phyloP scores from a whole-genome alignment of 2,329 filamentous ascomycete genomes.

The Penicillium sp. region DNA sequence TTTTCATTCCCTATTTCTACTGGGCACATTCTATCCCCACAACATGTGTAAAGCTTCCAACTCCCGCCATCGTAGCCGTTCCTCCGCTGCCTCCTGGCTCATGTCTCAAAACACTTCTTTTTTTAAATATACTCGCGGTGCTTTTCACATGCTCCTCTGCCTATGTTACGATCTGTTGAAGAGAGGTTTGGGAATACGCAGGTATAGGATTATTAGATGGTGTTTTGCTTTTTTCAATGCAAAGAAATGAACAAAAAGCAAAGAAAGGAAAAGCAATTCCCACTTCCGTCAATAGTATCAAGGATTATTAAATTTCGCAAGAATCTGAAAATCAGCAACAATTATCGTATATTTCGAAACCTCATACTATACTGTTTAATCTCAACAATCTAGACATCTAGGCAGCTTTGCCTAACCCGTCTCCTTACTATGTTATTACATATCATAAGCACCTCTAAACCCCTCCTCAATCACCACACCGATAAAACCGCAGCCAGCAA shows the following conservation, averaged over 20 bases:
- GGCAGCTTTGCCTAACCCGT: not conserved
- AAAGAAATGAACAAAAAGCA: no score
- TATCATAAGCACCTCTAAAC: conserved; percentile 12
- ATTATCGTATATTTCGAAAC: no score
- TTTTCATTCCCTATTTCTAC: not conserved
- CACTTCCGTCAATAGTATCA: no score
- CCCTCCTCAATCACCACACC: conserved; percentile 50
- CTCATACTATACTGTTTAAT: no score
- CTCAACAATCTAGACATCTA: not conserved
- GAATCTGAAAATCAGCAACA: not conserved
- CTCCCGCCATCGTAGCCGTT: not conserved
- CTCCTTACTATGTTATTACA: not conserved
- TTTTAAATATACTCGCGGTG: not conserved
- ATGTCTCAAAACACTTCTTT: not conserved
- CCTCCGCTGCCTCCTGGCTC: not conserved
- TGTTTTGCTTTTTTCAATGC: not conserved
- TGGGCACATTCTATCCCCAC: not conserved
- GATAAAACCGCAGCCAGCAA: conserved; percentile 51
- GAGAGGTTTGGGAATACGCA: not conserved
- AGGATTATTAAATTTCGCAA: no score
- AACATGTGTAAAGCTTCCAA: not conserved
- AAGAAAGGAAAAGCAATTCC: no score
- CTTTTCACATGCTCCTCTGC: not conserved
- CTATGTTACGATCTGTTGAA: not conserved
- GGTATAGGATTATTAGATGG: not conserved